Evolutionary conservation across 2,329 filamentous ascomycete species (phyloP).

Genomic region (Aspergillus udagawae): DNA sequence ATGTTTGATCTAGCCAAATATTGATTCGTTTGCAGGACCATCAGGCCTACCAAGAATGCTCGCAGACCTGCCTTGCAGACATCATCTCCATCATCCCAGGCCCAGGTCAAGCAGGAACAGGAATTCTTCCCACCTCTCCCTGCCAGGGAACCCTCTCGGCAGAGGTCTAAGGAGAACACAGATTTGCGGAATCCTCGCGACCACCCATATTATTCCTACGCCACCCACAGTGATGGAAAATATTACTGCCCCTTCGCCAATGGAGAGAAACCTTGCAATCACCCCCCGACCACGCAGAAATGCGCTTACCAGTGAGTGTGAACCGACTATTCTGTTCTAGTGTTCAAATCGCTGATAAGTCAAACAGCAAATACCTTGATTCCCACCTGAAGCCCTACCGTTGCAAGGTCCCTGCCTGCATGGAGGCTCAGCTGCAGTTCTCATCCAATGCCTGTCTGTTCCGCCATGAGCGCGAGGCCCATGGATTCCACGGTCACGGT

Average conservation of each 20-base stretch:
- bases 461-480: slow-evolving; percentile 90
- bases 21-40: slow-evolving; percentile 28
- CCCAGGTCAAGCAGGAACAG: slow-evolving; percentile 33
- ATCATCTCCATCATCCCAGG: slow-evolving; percentile 26
- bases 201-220: slow-evolving; percentile 40
- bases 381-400: slow-evolving; percentile 95
- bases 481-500: slow-evolving; percentile 91
- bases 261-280: slow-evolving; percentile 69
- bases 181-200: slow-evolving; percentile 40
- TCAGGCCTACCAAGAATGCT: slow-evolving; percentile 35
- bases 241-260: slow-evolving; percentile 87
- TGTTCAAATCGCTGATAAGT: slow-evolving; percentile 14
- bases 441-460: slow-evolving; percentile 93
- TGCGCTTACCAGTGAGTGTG: slow-evolving; percentile 93
- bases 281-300: slow-evolving; percentile 93
- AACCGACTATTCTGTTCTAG: slow-evolving; percentile 4
- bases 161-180: slow-evolving; percentile 34
- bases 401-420: slow-evolving; percentile 81
- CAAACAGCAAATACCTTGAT: slow-evolving; percentile 84
- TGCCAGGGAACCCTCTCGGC: slow-evolving; percentile 30
- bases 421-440: slow-evolving; percentile 83
- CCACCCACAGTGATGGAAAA: slow-evolving; percentile 63
- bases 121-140: slow-evolving; percentile 36
- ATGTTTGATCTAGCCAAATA: neutral
- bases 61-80: slow-evolving; percentile 35